Percentiles rank a stretch among this genome's conserved stretches.
phyloP scores from a whole-genome alignment of 257 asterid genomes.

The Solanum bukasovii region DNA sequence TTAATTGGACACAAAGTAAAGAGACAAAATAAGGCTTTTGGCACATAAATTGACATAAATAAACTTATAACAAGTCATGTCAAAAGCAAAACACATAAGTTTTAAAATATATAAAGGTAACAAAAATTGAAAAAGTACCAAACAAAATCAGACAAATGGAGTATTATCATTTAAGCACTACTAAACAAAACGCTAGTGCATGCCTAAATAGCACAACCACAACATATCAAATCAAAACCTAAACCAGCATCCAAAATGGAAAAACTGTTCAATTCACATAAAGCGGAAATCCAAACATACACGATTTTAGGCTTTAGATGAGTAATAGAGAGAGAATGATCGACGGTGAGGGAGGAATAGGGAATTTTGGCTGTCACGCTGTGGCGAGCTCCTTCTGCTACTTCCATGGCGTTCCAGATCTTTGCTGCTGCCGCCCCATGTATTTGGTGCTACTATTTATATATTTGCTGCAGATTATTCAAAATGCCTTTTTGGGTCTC shows the following conservation, averaged over 20 bases:
- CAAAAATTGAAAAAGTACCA: neutral
- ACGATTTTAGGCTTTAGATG: constrained; percentile 68
- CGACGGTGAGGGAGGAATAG: constrained; percentile 52
- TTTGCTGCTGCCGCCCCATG: constrained; percentile 43
- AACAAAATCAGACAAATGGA: neutral
- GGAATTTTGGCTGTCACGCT: constrained; percentile 53
- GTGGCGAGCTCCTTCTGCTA: constrained; percentile 36
- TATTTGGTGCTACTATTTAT: neutral
- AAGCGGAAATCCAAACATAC: constrained; percentile 17
- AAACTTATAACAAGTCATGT: neutral
- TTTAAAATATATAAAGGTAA: neutral
- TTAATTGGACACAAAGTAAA: neutral
- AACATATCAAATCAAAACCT: neutral
- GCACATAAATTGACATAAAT: neutral
- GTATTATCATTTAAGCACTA: neutral
- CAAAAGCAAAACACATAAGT: neutral
- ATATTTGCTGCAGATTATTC: neutral
- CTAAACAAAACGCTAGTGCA: neutral
- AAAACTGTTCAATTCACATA: neutral
- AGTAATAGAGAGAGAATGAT: constrained; percentile 65
- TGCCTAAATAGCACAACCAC: neutral
- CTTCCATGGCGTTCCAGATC: constrained; percentile 79
- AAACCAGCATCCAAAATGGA: neutral
- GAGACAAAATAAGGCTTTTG: neutral
- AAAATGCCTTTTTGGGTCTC: neutral